These are phyloP conservation scores for Hysterangium stoloniferum DNA, from an alignment of 768 basidiomycete genomes.

Conservation along the genomic window DNA sequence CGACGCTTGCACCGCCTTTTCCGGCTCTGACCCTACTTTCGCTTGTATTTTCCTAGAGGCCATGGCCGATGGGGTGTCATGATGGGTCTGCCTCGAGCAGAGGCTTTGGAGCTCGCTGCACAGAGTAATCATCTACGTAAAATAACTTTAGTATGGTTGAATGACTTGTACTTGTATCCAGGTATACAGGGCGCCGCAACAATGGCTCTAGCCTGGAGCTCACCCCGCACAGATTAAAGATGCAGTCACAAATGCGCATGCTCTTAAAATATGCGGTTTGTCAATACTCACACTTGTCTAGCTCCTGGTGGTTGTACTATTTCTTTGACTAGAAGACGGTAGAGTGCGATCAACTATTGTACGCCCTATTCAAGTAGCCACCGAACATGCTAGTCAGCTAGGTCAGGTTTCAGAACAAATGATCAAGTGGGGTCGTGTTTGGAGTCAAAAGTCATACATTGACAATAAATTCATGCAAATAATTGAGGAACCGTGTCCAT, in stretches of 20 bases:
- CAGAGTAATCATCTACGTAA: slow-evolving; percentile 56
- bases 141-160: too few species aligned
- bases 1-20: slow-evolving; percentile 94
- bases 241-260: slow-evolving; percentile 81
- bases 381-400: slow-evolving; percentile 78
- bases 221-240: slow-evolving; percentile 98
- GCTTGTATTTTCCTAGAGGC: slow-evolving; percentile 95
- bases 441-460: neutral
- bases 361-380: slow-evolving; percentile 88
- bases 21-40: slow-evolving; percentile 95
- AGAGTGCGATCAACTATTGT: slow-evolving; percentile 91
- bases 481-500: neutral
- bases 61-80: slow-evolving; percentile 99
- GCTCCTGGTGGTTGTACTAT: slow-evolving; percentile 98
- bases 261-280: neutral
- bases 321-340: slow-evolving; percentile 86
- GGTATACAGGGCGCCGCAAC: slow-evolving; percentile 94
- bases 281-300: slow-evolving; percentile 32
- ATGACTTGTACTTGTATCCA: slow-evolving; percentile 24
- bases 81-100: slow-evolving; percentile 95
- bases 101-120: slow-evolving; percentile 90
- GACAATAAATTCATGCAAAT: neutral
- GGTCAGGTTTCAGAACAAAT: slow-evolving; percentile 61
- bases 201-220: slow-evolving; percentile 83
- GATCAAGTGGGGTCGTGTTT: too few species aligned